A percentile compares a stretch with the other conserved stretches of the same genome.
These are phyloP conservation scores for Marsdenia floribunda DNA, from an alignment of 257 asterid species.

Conservation along the genomic window DNA sequence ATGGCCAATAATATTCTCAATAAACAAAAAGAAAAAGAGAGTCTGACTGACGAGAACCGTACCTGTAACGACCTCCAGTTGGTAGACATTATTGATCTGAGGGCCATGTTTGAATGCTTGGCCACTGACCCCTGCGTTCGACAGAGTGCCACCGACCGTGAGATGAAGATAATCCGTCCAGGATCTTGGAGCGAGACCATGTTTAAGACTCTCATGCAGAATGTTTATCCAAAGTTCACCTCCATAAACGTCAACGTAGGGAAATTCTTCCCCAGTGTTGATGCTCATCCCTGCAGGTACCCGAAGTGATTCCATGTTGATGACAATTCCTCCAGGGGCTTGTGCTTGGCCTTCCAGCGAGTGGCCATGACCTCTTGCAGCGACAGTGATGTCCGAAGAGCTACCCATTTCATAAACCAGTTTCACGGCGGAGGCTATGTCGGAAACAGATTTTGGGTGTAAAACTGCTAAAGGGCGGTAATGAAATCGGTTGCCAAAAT, in stretches of 20 bases:
- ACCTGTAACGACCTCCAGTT: constrained; percentile 90
- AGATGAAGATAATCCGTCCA: constrained; percentile 97
- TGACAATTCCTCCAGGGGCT: constrained; percentile 57
- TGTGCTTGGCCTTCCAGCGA: constrained; percentile 85
- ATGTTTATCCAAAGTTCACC: constrained; percentile 87
- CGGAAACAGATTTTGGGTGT: constrained; percentile 68
- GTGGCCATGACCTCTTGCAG: constrained; percentile 88
- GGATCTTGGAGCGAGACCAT: constrained; percentile 77
- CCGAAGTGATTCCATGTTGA: constrained; percentile 62
- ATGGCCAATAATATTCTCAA: too few species aligned
- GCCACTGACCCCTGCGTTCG: constrained; percentile 93
- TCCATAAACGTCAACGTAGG: constrained; percentile 75
- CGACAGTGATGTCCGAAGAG: constrained; percentile 51
- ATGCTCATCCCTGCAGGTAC: constrained; percentile 37
- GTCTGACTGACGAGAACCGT: not conserved
- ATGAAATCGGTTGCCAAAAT: constrained; percentile 65
- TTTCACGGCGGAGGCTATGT: constrained; percentile 51
- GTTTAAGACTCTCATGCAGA: constrained; percentile 66
- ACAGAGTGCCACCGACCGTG: constrained; percentile 87
- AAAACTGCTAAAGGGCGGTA: constrained; percentile 59
- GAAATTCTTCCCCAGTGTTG: constrained; percentile 31
- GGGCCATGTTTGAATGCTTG: constrained; percentile 93
- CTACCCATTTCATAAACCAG: constrained; percentile 39
- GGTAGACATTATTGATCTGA: constrained; percentile 84
- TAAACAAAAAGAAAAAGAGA: too few species aligned